A percentile compares a stretch with the other conserved stretches of the same genome.
phyloP scores from a whole-genome alignment of 192 early-diverging fungal genomes.

The Backusella psychrophila region DNA sequence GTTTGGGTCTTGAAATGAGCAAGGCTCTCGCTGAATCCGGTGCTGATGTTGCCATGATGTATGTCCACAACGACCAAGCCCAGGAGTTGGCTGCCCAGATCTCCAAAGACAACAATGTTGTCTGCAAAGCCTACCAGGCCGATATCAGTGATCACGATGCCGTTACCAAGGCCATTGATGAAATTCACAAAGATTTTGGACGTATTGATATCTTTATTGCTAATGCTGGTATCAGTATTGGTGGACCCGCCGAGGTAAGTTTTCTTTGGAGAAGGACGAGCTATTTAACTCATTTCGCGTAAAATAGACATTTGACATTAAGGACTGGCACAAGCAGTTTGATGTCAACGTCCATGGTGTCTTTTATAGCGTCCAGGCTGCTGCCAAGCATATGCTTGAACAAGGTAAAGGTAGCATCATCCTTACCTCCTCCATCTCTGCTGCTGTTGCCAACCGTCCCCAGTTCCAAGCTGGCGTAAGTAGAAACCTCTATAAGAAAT shows the following conservation, averaged over 20 bases:
- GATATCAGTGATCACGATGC: slow-evolving; percentile 23
- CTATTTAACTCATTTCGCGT: too few species aligned
- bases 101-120: slow-evolving; percentile 20
- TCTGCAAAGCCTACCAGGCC: slow-evolving; percentile 30
- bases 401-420: slow-evolving; percentile 27
- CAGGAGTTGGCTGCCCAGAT: slow-evolving; percentile 25
- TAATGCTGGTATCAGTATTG: slow-evolving; percentile 32
- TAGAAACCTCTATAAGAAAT: not conserved
- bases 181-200: slow-evolving; percentile 31
- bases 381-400: slow-evolving; percentile 25
- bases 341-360: slow-evolving; percentile 39
- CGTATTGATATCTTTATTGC: slow-evolving; percentile 35
- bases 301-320: slow-evolving; percentile 23
- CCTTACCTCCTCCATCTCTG: slow-evolving; percentile 34
- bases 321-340: slow-evolving; percentile 24
- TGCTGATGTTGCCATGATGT: slow-evolving; percentile 35
- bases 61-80: slow-evolving; percentile 31
- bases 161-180: slow-evolving; percentile 21
- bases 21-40: slow-evolving; percentile 35
- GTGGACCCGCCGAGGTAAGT: slow-evolving; percentile 26
- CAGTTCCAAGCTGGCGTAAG: slow-evolving; percentile 30
- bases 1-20: slow-evolving; percentile 33
- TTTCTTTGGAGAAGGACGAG: not conserved
- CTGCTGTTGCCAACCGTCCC: slow-evolving; percentile 29
- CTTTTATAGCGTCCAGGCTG: slow-evolving; percentile 34